These are phyloP conservation scores for Pistacia vera DNA, from an alignment of 345 rosid genomes.

Conservation along the genomic window DNA sequence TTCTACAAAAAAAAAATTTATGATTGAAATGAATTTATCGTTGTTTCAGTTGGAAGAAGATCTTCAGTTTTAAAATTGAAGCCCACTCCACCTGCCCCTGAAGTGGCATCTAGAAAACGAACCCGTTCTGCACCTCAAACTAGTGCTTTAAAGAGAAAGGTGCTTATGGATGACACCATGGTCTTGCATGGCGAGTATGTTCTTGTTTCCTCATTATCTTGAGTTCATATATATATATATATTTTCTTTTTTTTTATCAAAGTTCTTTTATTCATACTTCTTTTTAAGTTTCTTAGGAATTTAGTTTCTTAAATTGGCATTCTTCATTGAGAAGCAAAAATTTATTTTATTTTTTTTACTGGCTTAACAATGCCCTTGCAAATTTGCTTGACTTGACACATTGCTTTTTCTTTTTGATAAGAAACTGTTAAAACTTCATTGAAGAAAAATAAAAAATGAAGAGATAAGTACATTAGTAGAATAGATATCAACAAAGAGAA, in stretches of 20 bases:
- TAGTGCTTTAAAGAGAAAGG: slow-evolving; percentile 81
- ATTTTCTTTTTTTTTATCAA: no score
- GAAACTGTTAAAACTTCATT: no score
- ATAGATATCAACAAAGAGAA: no score
- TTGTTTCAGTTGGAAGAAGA: slow-evolving; percentile 73
- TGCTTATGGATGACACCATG: slow-evolving; percentile 89
- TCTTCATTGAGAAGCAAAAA: background rate
- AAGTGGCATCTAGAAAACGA: slow-evolving; percentile 68
- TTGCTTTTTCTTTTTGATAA: background rate
- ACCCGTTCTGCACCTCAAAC: slow-evolving; percentile 54
- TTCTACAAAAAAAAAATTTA: background rate
- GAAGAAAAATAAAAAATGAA: no score
- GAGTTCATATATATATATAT: no score
- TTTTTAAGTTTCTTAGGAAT: background rate
- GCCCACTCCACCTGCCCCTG: slow-evolving; percentile 64
- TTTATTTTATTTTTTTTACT: background rate
- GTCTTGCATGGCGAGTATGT: slow-evolving; percentile 99
- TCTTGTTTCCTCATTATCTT: slow-evolving; percentile 4
- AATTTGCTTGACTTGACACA: background rate
- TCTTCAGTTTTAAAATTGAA: slow-evolving; percentile 82
- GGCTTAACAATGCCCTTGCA: background rate
- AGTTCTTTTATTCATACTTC: background rate
- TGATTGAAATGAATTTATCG: slow-evolving; percentile 4
- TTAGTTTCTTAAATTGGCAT: background rate
- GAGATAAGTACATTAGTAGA: no score